phyloP scores from a whole-genome alignment of 1,284 basidiomycete genomes.

The Inonotus hispidus region DNA sequence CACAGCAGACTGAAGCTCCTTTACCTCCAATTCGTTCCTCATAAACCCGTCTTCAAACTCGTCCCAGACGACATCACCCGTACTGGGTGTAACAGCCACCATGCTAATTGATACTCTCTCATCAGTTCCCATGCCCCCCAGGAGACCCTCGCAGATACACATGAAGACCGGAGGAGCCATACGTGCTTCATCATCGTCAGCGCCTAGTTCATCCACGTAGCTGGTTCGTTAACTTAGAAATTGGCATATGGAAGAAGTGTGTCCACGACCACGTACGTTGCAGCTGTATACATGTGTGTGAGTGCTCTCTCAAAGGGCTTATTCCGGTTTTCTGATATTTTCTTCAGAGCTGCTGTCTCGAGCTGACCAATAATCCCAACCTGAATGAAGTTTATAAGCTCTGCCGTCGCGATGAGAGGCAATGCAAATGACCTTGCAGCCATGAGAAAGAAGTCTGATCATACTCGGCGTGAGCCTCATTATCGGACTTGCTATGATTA shows the following conservation, averaged over 20 bases:
- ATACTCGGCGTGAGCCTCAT: background rate
- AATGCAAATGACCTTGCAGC: constrained; percentile 53
- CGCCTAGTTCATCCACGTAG: constrained; percentile 69
- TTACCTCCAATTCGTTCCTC: constrained; percentile 82
- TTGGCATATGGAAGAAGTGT: background rate
- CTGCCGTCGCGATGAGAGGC: background rate
- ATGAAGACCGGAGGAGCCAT: constrained; percentile 52
- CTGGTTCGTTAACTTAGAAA: constrained; percentile 32
- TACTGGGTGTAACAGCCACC: constrained; percentile 79
- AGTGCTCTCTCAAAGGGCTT: constrained; percentile 79
- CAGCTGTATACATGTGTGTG: constrained; percentile 80
- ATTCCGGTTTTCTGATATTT: constrained; percentile 78
- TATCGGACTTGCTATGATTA: constrained; percentile 1
- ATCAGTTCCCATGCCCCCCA: constrained; percentile 45
- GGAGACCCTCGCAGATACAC: constrained; percentile 65
- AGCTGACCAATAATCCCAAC: constrained; percentile 90
- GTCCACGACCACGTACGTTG: constrained; percentile 64
- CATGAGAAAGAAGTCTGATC: constrained; percentile 73
- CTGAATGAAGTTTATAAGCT: background rate
- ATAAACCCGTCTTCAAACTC: constrained; percentile 75
- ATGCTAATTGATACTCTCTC: constrained; percentile 66
- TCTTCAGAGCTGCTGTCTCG: constrained; percentile 95
- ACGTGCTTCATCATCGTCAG: constrained; percentile 57
- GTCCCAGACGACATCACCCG: constrained; percentile 91
- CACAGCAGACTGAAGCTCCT: constrained; percentile 5